Evolutionary conservation across 495 filamentous ascomycete genomes (phyloP), one percentile per base, ranked within the genome.

Genomic region (Penicillium soppii): DNA sequence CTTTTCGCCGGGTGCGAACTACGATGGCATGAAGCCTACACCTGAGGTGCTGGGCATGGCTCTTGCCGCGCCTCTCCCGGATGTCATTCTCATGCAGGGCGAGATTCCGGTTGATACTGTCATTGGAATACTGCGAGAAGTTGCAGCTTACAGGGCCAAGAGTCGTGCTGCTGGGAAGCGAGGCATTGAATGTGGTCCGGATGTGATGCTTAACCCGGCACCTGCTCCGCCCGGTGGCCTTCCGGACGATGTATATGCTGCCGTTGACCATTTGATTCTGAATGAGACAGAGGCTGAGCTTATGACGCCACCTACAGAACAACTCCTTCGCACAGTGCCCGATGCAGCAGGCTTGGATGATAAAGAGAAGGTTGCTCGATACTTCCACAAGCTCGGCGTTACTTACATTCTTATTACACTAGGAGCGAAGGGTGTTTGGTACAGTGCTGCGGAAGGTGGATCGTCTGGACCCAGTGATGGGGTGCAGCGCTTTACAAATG

Each of bases 271-370:
- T 54, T 67, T 97, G 32, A 81, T 97, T 30, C 76, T 97, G 50
- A 97, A 98, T 61, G 92, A 98, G 71, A 91, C 87, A 0, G 94
- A 98, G 68, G 89, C 92, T 0, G 81, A 84, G 12, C 75, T 91
- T 21, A 75, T 96, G 53, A 80, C 78, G 6, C 78, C 54, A 50
- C 75, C 50, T 53, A 70, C 43, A 13, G 67, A 69, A 16, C 59
- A 68, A 45, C 32, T 73, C 26, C 52, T 68, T 7, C 51, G 48
- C 16, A 57, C 62, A 13, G 60, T 68, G 21, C 68, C 71, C 0
- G 65, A 66, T 2, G 77, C 81, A 8, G 58, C 66, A 2, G 74
- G 66, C 5, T 55, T 81, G n/a, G 76, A 83, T 27, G 61, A 54
- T 12, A 73, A 77, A 30, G 75, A 73, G 33, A 65, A 72, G 41